Conservation (phyloP, 495 filamentous ascomycete genomes). For the Trichoderma erinaceum region DNA sequence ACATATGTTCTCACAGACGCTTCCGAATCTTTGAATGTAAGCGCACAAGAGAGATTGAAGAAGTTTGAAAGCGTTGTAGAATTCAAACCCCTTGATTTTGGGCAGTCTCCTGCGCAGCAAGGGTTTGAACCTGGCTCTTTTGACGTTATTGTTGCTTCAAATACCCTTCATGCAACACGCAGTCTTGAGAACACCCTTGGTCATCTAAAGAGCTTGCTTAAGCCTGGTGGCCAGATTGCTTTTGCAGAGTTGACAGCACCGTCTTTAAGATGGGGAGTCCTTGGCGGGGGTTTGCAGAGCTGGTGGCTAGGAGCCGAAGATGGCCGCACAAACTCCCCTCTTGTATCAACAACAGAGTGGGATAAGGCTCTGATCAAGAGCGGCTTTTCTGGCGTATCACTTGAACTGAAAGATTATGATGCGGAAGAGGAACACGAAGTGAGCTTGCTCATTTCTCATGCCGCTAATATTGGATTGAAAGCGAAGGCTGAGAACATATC, state of each 20-base stretch:
- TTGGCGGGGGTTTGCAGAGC: constrained; percentile 29
- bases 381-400: constrained; percentile 25
- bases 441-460: constrained; percentile 14
- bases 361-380: constrained; percentile 26
- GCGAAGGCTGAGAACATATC: neutral
- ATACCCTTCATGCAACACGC: constrained; percentile 38
- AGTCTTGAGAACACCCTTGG: constrained; percentile 28
- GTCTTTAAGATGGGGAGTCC: constrained; percentile 21
- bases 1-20: constrained; percentile 9
- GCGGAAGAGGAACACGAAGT: constrained; percentile 29
- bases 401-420: constrained; percentile 26
- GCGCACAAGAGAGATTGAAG: neutral
- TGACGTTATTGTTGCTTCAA: constrained; percentile 25
- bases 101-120: constrained; percentile 27
- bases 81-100: constrained; percentile 27
- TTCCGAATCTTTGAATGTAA: neutral
- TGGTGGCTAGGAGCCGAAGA: constrained; percentile 38
- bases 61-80: constrained; percentile 21
- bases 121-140: constrained; percentile 26
- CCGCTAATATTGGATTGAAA: neutral
- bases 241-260: constrained; percentile 22
- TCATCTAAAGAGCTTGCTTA: constrained; percentile 32
- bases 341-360: constrained; percentile 31
- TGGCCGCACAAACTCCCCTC: constrained; percentile 30
- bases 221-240: constrained; percentile 28